Conservation (phyloP, 345 rosid species). For the Toxicodendron radicans region DNA sequence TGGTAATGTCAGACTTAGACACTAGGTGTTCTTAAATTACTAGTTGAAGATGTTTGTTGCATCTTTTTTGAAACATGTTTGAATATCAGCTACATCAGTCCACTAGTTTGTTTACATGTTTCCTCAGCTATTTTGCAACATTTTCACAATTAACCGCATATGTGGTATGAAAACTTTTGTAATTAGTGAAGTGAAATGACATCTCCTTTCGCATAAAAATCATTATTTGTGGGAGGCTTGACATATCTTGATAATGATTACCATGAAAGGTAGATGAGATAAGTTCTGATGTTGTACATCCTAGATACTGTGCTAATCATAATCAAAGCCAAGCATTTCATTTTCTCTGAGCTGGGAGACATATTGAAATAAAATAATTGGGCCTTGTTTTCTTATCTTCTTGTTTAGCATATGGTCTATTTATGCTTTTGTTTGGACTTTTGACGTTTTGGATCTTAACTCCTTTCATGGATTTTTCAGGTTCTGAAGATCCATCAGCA, state of each 20-base stretch:
- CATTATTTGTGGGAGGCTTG: background rate
- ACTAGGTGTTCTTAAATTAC: background rate
- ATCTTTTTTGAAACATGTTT: background rate
- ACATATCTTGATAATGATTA: conserved; percentile 1
- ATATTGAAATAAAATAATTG: background rate
- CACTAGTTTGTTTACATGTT: background rate
- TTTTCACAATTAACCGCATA: background rate
- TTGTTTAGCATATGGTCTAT: background rate
- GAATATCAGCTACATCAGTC: background rate
- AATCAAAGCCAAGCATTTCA: background rate
- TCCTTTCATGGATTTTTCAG: background rate
- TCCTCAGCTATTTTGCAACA: background rate
- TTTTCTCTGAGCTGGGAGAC: background rate
- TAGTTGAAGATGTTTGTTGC: background rate
- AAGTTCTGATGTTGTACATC: background rate
- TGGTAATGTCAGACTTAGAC: background rate
- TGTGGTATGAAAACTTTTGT: background rate
- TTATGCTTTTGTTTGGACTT: background rate
- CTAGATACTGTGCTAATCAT: background rate
- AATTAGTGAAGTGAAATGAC: background rate
- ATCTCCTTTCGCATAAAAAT: background rate
- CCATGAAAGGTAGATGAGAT: background rate
- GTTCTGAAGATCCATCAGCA: background rate
- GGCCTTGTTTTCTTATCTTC: background rate
- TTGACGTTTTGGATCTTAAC: background rate